Percentiles rank a stretch among this genome's conserved stretches.
These are phyloP conservation scores for Annona cherimola DNA, from an alignment of 164 flowering plant genomes.

Conservation along the genomic window DNA sequence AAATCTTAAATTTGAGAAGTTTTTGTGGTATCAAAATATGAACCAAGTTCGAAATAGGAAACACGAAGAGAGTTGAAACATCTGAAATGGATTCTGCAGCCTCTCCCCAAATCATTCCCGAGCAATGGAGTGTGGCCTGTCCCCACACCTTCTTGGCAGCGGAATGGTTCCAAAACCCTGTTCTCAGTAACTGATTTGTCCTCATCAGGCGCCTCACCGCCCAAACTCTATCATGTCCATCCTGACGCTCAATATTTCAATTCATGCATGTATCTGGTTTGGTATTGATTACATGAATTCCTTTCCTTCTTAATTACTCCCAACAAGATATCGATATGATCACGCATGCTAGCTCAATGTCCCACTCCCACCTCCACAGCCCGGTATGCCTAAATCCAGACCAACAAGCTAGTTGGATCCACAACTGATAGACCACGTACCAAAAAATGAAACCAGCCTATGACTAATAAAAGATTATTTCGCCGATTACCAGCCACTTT, in stretches of 20 bases:
- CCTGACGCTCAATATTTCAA: neutral
- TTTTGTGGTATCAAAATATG: no score
- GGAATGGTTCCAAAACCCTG: neutral
- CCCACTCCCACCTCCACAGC: neutral
- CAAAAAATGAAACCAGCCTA: neutral
- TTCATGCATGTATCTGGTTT: neutral
- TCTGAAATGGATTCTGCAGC: neutral
- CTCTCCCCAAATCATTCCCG: neutral
- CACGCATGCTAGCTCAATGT: neutral
- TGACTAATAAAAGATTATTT: no score
- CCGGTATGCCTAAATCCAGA: neutral
- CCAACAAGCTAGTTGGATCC: neutral
- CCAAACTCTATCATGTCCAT: neutral
- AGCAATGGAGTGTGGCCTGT: neutral
- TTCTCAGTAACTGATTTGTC: neutral
- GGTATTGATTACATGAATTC: no score
- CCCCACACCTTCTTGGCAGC: neutral
- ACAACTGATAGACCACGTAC: neutral
- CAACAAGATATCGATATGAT: no score
- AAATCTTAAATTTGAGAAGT: no score
- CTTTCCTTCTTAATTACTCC: no score
- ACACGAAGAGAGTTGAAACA: neutral
- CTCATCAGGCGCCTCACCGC: neutral
- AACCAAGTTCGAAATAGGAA: no score
- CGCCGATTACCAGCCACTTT: no score